phyloP scores from a whole-genome alignment of 2,329 filamentous ascomycete genomes.

The Verticillium albo-atrum region DNA sequence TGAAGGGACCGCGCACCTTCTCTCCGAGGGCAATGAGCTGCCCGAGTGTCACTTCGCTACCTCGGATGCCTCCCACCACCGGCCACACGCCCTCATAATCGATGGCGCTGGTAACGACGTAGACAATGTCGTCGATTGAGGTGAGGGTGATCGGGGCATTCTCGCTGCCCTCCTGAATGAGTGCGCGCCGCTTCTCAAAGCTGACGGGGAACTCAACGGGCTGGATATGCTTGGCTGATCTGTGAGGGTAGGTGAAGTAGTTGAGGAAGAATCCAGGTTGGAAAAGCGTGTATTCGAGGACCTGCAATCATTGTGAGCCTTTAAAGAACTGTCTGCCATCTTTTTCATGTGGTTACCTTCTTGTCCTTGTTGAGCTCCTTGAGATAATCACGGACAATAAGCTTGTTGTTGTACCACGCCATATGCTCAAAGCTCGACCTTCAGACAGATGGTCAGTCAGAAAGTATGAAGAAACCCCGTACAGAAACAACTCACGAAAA shows the following conservation, averaged over 20 bases:
- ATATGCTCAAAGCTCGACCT: slow-evolving; percentile 25
- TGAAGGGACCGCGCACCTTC: slow-evolving; percentile 24
- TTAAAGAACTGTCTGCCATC: too few relatives aligned
- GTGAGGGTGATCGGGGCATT: slow-evolving; percentile 38
- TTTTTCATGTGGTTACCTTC: slow-evolving; percentile 22
- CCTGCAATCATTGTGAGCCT: slow-evolving; percentile 21
- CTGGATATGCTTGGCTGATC: slow-evolving; percentile 38
- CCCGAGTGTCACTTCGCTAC: slow-evolving; percentile 26
- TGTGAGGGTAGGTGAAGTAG: slow-evolving; percentile 47
- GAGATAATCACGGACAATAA: slow-evolving; percentile 44
- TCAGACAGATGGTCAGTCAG: background rate
- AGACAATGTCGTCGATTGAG: slow-evolving; percentile 36
- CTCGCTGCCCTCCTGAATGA: slow-evolving; percentile 37
- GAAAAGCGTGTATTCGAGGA: slow-evolving; percentile 53
- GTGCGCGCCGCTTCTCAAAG: slow-evolving; percentile 34
- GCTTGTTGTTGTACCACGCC: slow-evolving; percentile 47
- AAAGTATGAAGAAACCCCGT: background rate
- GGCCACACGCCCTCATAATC: slow-evolving; percentile 41
- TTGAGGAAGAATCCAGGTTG: slow-evolving; percentile 51
- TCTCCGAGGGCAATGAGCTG: slow-evolving; percentile 34
- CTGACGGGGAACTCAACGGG: slow-evolving; percentile 32
- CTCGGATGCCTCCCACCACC: slow-evolving; percentile 32
- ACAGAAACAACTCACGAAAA: slow-evolving; percentile 24
- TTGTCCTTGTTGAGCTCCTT: slow-evolving; percentile 42
- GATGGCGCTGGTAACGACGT: slow-evolving; percentile 32